Conservation (phyloP, 2,329 filamentous ascomycete genomes). For the Shiraia sp. region DNA sequence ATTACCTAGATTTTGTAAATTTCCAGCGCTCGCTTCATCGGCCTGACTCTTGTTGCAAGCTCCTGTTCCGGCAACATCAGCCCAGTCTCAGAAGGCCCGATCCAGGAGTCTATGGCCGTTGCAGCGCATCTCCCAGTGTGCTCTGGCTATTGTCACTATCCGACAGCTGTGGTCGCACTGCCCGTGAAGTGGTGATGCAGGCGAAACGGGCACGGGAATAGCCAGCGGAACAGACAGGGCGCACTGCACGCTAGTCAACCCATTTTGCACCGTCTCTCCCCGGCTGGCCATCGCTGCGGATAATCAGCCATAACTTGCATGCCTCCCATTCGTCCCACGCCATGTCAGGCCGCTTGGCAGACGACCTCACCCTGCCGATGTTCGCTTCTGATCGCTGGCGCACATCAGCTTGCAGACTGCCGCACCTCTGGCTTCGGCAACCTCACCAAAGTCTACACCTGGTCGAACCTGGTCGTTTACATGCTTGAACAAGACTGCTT, state of each 20-base stretch:
- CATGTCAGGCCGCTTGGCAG: slow-evolving; percentile 5
- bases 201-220: slow-evolving; percentile 16
- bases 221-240: slow-evolving; percentile 9
- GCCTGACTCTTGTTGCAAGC: slow-evolving; percentile 18
- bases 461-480: too few relatives aligned
- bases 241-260: slow-evolving; percentile 14
- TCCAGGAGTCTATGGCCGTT: too few relatives aligned
- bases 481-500: too few relatives aligned
- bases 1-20: too few relatives aligned
- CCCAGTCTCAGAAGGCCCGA: slow-evolving; percentile 25
- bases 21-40: too few relatives aligned
- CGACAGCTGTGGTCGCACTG: slow-evolving; percentile 6
- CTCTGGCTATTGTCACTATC: slow-evolving; percentile 1
- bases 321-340: slow-evolving; percentile 20
- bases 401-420: slow-evolving; percentile 16
- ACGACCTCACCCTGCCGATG: slow-evolving; percentile 18
- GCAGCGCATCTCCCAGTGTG: too few relatives aligned
- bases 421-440: too few relatives aligned
- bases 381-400: slow-evolving; percentile 16
- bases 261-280: slow-evolving; percentile 17
- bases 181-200: slow-evolving; percentile 19
- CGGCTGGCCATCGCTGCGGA: slow-evolving; percentile 12
- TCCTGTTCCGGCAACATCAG: slow-evolving; percentile 24
- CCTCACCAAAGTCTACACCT: too few relatives aligned
- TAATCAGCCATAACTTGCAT: slow-evolving; percentile 21